phyloP scores from a whole-genome alignment of 2,329 filamentous ascomycete genomes.

The Clarireedia paspali region DNA sequence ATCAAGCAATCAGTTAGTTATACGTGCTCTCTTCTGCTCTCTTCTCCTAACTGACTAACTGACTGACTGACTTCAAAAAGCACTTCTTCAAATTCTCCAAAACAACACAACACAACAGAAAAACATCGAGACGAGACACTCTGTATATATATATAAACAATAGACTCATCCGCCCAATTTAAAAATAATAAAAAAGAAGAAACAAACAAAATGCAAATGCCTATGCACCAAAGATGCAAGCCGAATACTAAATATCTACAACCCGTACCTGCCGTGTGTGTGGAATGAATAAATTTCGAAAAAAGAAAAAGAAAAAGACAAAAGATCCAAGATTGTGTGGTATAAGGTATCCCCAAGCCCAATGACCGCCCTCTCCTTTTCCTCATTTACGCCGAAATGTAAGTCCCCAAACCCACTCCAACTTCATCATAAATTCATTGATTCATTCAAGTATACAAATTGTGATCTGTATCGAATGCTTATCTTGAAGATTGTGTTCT shows the following conservation, averaged over 20 bases:
- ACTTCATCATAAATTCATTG: constrained; percentile 24
- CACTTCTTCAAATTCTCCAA: no score
- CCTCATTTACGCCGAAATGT: constrained; percentile 13
- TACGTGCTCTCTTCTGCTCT: no score
- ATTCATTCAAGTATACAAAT: constrained; percentile 22
- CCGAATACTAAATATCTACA: constrained; percentile 3
- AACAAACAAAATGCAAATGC: neutral
- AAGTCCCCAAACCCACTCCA: constrained; percentile 11
- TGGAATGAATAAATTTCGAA: constrained; percentile 7
- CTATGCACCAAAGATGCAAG: constrained; percentile 5
- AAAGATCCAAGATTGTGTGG: constrained; percentile 16
- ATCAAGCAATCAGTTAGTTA: no score
- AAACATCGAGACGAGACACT: no score
- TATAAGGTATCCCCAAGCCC: constrained; percentile 9
- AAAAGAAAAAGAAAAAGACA: neutral
- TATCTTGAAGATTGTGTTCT: constrained; percentile 33
- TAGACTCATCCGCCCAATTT: neutral
- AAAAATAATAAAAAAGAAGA: neutral
- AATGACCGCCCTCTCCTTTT: constrained; percentile 6
- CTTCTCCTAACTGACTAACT: no score
- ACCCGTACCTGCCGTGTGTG: neutral
- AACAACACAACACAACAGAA: no score
- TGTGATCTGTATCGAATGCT: neutral
- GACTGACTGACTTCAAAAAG: no score
- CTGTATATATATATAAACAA: neutral